Evolutionary conservation across 192 early-diverging fungal genomes (phyloP), one percentile per base, ranked within the genome.

Genomic region (Spizellomyces sp.): DNA sequence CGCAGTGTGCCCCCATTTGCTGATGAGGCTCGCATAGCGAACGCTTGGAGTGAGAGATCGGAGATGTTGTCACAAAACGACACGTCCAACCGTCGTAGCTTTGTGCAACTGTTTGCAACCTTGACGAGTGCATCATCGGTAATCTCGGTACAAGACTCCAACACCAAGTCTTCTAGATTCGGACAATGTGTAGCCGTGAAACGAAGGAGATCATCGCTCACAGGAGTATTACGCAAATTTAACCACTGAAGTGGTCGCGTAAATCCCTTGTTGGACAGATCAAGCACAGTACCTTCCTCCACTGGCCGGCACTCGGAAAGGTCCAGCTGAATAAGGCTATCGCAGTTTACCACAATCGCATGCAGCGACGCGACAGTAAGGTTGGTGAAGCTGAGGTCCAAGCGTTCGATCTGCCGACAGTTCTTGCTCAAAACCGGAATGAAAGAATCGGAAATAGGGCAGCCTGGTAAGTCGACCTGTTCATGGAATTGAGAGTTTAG

Each of bases 361-460:
- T 77, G 72, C 9, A 86, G 75, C 14, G 78, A 68, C 36, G 72
- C 77, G 44, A 80, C 66, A 5, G 84, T 65, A 43, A 84, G 55
- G 69, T 80, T 81, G 4, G 84, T 86, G 70, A 79, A 80, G 58
- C 73, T 74, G n/a, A 84, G 69, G 64, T 86, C 84, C 41, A 85
- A 66, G 5, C 79, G 45, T 55, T 82, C 68, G 43, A 86, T 67
- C 7, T 67, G 36, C 19, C 46, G 48, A 63, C 82, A 84, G 55
- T 73, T 84, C 52, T 77, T 73, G 14, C 77, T 72, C 8, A 86
- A 67, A 62, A 60, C 47, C 9, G 80, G 76, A 45, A 86, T 67
- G 58, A 84, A 86, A 5, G 78, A 75, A 60, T 86, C 84, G 0
- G 84, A 75, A 58, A 86, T 74, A 3, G 82, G 84, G 71, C 84